Base-by-base conservation (phyloP, 192 early-diverging fungal genomes). In the Obelidium mucronatum region DNA sequence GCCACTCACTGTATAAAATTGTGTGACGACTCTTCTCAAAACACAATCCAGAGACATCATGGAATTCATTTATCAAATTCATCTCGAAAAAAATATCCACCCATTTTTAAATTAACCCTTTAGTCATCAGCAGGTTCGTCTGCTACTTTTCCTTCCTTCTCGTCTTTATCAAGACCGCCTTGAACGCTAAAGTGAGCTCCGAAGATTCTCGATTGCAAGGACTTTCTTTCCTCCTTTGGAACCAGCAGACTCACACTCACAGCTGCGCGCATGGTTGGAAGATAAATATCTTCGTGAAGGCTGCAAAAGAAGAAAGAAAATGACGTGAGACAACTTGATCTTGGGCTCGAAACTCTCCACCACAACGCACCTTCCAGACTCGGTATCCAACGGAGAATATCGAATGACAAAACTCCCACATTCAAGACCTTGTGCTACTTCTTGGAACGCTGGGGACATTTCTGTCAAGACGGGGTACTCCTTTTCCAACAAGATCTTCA, bases 261-360 rank as follows among this genome's bases (percentile, higher is more conserved):
- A 17, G 64, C 33, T 5, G 88, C 85, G 5, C 86, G 70, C 82
- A 87, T 89, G 31, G 88, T 71, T 2, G 88, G 86, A 13, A 90
- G 65, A 26, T 76, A 55, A 31, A 86, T 54, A 2, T 54, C 63
- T 26, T 67, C 78, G 22, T 71, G 62, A 37, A 84, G 44, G 35
- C 79, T 81, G 11, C 62, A 39, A n/a, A 24, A 42, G 26, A 37
- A 13, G 44, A 30, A 71, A 73, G 15, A 30, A n/a, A n/a, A n/a
- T n/a, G n/a, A n/a, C n/a, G n/a, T n/a, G n/a, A n/a, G n/a, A n/a
- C n/a, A n/a, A n/a, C n/a, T n/a, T n/a, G 17, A 51, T 53, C 55
- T 66, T 69, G 35, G 1, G 56, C 28, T 24, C 40, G 73, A 62
- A 81, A 54, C 22, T 56, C 39, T 28, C n/a, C 22, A 78, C 19